These are phyloP conservation scores for Geosmithia putterillii DNA, from an alignment of 2,329 filamentous ascomycete species.

Conservation along the genomic window DNA sequence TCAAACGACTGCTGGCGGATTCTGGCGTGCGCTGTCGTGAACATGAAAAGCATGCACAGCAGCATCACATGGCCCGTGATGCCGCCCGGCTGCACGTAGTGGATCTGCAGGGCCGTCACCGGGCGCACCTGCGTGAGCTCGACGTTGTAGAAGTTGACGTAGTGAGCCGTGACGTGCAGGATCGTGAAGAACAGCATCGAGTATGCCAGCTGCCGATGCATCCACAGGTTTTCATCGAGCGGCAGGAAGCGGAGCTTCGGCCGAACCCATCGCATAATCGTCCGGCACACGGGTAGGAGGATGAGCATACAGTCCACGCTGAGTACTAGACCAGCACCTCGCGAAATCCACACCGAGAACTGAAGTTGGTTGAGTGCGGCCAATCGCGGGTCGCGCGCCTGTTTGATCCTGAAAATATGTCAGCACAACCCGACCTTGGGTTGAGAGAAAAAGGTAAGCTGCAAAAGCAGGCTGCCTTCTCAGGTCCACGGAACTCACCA, in stretches of 20 bases:
- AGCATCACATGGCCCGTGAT: conserved; percentile 97
- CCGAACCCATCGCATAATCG: conserved; percentile 69
- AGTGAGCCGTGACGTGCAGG: conserved; percentile 69
- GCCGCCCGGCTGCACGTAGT: conserved; percentile 79
- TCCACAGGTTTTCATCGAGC: conserved; percentile 94
- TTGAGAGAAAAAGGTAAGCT: background rate
- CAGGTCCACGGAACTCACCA: conserved; percentile 47
- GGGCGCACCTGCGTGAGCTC: conserved; percentile 74
- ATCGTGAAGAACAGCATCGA: conserved; percentile 71
- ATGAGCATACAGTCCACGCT: conserved; percentile 80
- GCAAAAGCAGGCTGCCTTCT: background rate
- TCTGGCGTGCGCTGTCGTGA: conserved; percentile 84
- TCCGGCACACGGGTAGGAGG: conserved; percentile 87
- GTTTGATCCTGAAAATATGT: conserved; percentile 54
- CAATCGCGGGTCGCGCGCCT: conserved; percentile 54
- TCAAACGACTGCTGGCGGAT: conserved; percentile 97
- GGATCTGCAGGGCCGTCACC: conserved; percentile 74
- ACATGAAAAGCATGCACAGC: conserved; percentile 98
- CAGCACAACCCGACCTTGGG: background rate
- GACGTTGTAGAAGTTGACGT: conserved; percentile 98
- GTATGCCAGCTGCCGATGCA: conserved; percentile 91
- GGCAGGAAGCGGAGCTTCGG: conserved; percentile 83
- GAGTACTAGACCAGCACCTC: conserved; percentile 80
- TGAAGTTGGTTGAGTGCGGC: conserved; percentile 67
- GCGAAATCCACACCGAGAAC: conserved; percentile 91